phyloP scores from a whole-genome alignment of 768 basidiomycete genomes.

The Termitomyces sp. region DNA sequence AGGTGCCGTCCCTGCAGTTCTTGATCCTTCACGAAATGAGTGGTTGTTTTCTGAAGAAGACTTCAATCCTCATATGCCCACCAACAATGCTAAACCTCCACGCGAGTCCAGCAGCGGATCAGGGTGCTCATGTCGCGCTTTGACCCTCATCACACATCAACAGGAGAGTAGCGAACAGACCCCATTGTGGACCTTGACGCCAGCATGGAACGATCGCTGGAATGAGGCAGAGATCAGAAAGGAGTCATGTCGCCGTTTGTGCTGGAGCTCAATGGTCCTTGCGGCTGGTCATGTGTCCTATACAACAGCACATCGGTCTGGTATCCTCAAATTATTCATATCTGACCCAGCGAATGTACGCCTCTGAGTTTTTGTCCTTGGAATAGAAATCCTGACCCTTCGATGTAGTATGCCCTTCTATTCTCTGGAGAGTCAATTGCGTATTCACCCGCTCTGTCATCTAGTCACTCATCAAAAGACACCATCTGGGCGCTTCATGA shows the following conservation, averaged over 20 bases:
- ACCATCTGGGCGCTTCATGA: constrained; percentile 74
- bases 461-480: constrained; percentile 42
- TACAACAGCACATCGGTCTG: constrained; percentile 35
- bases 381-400: constrained; percentile 2
- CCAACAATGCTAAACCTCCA: neutral
- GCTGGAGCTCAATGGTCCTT: constrained; percentile 66
- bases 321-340: constrained; percentile 46
- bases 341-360: constrained; percentile 63
- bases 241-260: constrained; percentile 67
- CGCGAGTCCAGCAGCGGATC: constrained; percentile 11
- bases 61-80: constrained; percentile 12
- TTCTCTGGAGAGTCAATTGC: constrained; percentile 67
- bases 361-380: constrained; percentile 6
- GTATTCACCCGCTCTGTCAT: constrained; percentile 23
- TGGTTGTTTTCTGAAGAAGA: constrained; percentile 20
- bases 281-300: constrained; percentile 62
- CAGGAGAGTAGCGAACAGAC: constrained; percentile 43
- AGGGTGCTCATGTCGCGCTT: constrained; percentile 40
- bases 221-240: constrained; percentile 59
- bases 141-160: constrained; percentile 50
- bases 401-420: constrained; percentile 55
- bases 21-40: constrained; percentile 9
- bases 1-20: constrained; percentile 43
- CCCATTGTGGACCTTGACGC: constrained; percentile 59
- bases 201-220: constrained; percentile 57